Conservation (phyloP, 192 early-diverging fungal species). For the Backusella westeae region DNA sequence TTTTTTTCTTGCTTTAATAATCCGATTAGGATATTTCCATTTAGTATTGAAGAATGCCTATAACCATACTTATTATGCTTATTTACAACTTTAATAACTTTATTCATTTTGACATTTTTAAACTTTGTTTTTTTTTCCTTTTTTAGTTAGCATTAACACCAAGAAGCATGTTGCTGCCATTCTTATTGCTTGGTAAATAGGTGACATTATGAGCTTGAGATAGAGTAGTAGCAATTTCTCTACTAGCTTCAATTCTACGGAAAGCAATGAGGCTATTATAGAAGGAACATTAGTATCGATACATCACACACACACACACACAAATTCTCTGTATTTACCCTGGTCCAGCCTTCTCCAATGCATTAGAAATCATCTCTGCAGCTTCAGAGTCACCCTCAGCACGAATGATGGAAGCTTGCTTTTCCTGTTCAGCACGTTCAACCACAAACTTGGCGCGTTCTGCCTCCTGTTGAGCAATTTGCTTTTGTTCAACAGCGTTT, state of each 20-base stretch:
- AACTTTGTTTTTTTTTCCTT: background rate
- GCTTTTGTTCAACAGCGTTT: constrained; percentile 97
- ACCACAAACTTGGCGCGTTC: constrained; percentile 98
- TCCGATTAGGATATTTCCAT: too few species aligned
- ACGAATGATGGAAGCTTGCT: constrained; percentile 91
- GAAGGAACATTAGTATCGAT: background rate
- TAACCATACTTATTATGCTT: too few species aligned
- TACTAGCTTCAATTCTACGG: constrained; percentile 94
- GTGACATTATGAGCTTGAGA: constrained; percentile 82
- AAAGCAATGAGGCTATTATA: constrained; percentile 84
- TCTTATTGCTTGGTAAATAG: constrained; percentile 74
- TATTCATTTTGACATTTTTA: background rate
- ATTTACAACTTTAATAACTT: too few species aligned
- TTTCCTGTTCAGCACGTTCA: constrained; percentile 96
- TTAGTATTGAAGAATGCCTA: too few species aligned
- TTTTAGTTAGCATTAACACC: constrained; percentile 45
- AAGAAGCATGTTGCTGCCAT: constrained; percentile 71
- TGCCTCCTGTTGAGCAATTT: constrained; percentile 99
- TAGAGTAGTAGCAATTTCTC: constrained; percentile 92
- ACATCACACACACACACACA: background rate
- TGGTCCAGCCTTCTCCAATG: constrained; percentile 87
- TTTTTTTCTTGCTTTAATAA: too few species aligned
- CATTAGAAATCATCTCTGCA: constrained; percentile 85
- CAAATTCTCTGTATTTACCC: constrained; percentile 41
- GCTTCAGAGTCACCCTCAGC: constrained; percentile 97